phyloP scores from a whole-genome alignment of 768 basidiomycete species.

The Lactifluus rugatus region DNA sequence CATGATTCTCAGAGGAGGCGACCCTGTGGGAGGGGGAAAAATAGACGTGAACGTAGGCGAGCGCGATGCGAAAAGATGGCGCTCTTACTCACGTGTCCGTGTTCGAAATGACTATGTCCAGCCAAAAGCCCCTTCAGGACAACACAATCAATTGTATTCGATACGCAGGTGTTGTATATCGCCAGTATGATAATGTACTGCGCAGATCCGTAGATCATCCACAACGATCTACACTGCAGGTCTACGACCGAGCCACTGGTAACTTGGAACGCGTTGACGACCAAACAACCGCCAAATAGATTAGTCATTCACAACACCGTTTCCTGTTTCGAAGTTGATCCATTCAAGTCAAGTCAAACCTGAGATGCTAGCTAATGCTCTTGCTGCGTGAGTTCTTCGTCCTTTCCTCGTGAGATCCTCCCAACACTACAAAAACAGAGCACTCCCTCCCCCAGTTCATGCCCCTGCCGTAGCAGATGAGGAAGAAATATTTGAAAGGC shows the following conservation, averaged over 20 bases:
- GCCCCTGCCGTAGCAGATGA: slow-evolving; percentile 47
- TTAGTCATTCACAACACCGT: not conserved
- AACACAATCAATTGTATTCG: not conserved
- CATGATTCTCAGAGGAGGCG: not conserved
- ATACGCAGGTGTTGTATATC: not conserved
- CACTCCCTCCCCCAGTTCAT: slow-evolving; percentile 59
- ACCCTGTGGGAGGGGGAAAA: not conserved
- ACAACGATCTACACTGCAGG: too few species aligned
- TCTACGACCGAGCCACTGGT: too few species aligned
- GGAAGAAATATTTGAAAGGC: slow-evolving; percentile 41
- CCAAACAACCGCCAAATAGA: slow-evolving; percentile 7
- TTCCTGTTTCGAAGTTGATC: not conserved
- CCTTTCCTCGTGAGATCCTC: slow-evolving; percentile 4
- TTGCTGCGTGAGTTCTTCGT: slow-evolving; percentile 56
- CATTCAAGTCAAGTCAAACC: not conserved
- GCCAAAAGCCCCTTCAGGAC: not conserved
- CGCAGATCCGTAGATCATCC: too few species aligned
- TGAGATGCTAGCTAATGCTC: slow-evolving; percentile 44
- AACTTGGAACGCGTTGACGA: not conserved
- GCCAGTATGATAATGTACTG: not conserved
- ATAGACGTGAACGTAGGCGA: not conserved
- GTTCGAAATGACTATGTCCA: not conserved
- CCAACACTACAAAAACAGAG: slow-evolving; percentile 30
- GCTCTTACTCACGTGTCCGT: not conserved
- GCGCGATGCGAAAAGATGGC: not conserved